Base-by-base conservation (phyloP, 352 stramenopile genomes). In the Phytopythium helicoides region DNA sequence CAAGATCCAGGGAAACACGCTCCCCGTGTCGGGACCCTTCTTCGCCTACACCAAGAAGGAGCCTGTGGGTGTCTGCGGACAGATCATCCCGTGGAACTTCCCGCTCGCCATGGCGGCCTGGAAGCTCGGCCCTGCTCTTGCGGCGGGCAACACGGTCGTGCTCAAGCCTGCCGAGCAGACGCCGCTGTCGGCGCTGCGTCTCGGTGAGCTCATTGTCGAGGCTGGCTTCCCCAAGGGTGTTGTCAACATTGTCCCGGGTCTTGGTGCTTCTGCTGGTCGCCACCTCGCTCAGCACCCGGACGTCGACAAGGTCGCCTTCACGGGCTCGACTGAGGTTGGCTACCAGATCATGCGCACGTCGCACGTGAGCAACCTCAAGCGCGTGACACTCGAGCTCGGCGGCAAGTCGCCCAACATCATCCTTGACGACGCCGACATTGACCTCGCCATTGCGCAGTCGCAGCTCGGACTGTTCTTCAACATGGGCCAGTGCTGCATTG, bases 41-140 rank as follows among this genome's bases (percentile, higher is more conserved):
- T 66, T 87, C 23, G 74, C 78, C 51, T 68, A 92, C 50, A 78
- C 64, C 22, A 61, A 66, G 52, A 55, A 62, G 12, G 67, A 98
- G 64, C 86, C 93, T 6, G 82, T 98, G 1, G 95, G 94, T 22
- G 88, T 98, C n/a, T 87, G 68, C 50, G 86, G 67, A 15, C 66
- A 98, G 26, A 96, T 98, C 56, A 97, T 94, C 49, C 95, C 89
- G 39, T 99, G 96, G 96, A 99, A 99, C 77, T 99, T 98, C 73
- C 96, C 96, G 14, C 62, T 94, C 50, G 85, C 95, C 7, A 98
- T 99, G 95, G 94, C 98, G 39, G 95, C 93, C 33, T 85, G 94
- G 38, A 99, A 99, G 69, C 67, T 95, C 16, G 92, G 65, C 23
- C 89, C 92, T 3, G 91, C 92, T 18, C 62, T 98, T 16, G 79